phyloP scores from a whole-genome alignment of 2,329 filamentous ascomycete genomes.

The Claviceps sp. region DNA sequence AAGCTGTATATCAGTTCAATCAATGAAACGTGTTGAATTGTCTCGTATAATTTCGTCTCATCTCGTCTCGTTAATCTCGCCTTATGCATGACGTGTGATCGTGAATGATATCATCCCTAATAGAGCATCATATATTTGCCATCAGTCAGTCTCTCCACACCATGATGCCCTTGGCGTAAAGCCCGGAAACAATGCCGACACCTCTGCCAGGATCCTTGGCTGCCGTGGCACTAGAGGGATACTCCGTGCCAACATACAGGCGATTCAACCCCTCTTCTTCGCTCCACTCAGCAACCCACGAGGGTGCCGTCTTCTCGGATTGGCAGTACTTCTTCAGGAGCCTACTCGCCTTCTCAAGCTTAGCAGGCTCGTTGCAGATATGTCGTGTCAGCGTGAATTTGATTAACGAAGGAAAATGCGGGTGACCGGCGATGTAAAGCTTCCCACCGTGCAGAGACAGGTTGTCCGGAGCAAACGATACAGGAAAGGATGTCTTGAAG shows the following conservation, averaged over 20 bases:
- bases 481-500: conserved; percentile 1
- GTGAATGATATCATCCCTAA: not conserved
- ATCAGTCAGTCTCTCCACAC: conserved; percentile 13
- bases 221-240: conserved; percentile 21
- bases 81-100: too few species aligned
- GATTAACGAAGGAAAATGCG: conserved; percentile 19
- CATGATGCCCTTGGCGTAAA: conserved; percentile 24
- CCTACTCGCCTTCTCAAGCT: conserved; percentile 12
- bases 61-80: too few species aligned
- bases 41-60: too few species aligned
- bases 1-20: too few species aligned
- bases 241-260: conserved; percentile 21
- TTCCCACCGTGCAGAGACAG: conserved; percentile 17
- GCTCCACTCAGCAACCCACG: conserved; percentile 24
- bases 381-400: conserved; percentile 20
- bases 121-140: not conserved
- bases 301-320: conserved; percentile 6
- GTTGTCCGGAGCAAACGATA: conserved; percentile 28
- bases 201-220: conserved; percentile 16
- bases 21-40: too few species aligned
- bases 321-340: conserved; percentile 6
- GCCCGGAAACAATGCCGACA: conserved; percentile 22
- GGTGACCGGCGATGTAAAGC: conserved; percentile 28
- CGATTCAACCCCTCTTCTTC: conserved; percentile 17
- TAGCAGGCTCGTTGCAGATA: conserved; percentile 20